Conservation (phyloP, 495 filamentous ascomycete species). For the Aspergillus egyptiacus region DNA sequence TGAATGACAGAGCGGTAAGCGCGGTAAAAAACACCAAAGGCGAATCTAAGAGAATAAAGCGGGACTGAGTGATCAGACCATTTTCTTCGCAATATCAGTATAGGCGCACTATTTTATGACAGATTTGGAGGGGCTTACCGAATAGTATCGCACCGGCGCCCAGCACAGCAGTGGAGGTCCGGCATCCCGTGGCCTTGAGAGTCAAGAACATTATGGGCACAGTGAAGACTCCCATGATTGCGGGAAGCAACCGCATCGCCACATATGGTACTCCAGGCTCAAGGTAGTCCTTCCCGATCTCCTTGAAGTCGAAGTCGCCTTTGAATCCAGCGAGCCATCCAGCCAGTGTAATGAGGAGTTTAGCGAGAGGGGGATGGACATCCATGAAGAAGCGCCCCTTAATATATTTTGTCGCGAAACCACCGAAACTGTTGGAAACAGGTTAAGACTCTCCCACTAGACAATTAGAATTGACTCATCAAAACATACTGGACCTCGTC, state of each 20-base stretch:
- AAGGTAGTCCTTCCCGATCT: constrained; percentile 97
- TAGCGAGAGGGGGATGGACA: constrained; percentile 95
- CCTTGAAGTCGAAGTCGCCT: constrained; percentile 97
- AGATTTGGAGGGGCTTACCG: constrained; percentile 46
- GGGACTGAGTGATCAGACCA: constrained; percentile 87
- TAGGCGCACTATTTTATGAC: background rate
- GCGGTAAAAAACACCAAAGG: constrained; percentile 91
- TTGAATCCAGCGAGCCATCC: constrained; percentile 94
- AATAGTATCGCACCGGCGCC: constrained; percentile 86
- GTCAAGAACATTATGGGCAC: constrained; percentile 92
- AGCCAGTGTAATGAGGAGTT: constrained; percentile 89
- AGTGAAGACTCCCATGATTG: constrained; percentile 76
- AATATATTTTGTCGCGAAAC: constrained; percentile 97
- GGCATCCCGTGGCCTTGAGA: constrained; percentile 84
- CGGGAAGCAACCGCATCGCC: constrained; percentile 91
- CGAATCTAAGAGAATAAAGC: constrained; percentile 91
- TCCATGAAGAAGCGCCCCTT: constrained; percentile 99
- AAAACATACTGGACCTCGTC: constrained; percentile 92
- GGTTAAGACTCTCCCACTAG: constrained; percentile 8
- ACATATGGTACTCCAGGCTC: constrained; percentile 95
- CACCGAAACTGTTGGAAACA: constrained; percentile 67
- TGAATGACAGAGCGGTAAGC: constrained; percentile 84
- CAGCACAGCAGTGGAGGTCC: constrained; percentile 71
- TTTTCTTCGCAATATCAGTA: constrained; percentile 59
- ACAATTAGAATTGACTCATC: background rate